phyloP scores from a whole-genome alignment of 116 monocot species.

The Zostera marina region DNA sequence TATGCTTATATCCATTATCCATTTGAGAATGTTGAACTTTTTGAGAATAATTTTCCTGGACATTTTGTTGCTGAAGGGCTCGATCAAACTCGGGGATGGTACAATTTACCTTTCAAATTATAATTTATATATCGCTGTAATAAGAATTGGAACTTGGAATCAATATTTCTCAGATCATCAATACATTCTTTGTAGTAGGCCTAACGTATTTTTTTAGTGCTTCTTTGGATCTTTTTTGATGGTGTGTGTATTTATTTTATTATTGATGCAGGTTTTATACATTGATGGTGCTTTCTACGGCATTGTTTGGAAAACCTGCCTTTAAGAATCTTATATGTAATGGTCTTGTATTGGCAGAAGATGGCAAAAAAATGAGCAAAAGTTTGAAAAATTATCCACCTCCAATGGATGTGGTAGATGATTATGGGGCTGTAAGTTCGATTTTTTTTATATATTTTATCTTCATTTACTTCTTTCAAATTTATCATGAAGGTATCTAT shows the following conservation, averaged over 20 bases:
- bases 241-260: not conserved
- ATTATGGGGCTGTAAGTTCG: conserved; percentile 82
- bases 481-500: no score
- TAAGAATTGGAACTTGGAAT: no score
- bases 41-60: conserved; percentile 95
- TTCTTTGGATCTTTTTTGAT: not conserved
- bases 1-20: conserved; percentile 99
- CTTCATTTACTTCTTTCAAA: not conserved
- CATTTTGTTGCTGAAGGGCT: conserved; percentile 98
- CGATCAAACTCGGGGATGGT: conserved; percentile 99
- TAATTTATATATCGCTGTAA: no score
- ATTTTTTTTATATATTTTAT: not conserved
- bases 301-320: conserved; percentile 92
- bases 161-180: not conserved
- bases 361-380: conserved; percentile 99
- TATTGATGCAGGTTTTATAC: conserved; percentile 78
- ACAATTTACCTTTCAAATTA: conserved; percentile 3
- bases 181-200: not conserved
- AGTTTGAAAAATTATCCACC: conserved; percentile 86
- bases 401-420: conserved; percentile 77
- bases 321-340: conserved; percentile 97
- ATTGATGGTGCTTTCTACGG: conserved; percentile 94
- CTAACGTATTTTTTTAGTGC: not conserved
- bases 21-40: conserved; percentile 93
- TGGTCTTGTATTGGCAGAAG: conserved; percentile 94